These are phyloP conservation scores for Leccinum angustisporum DNA, from an alignment of 1,284 basidiomycete genomes.

Conservation along the genomic window DNA sequence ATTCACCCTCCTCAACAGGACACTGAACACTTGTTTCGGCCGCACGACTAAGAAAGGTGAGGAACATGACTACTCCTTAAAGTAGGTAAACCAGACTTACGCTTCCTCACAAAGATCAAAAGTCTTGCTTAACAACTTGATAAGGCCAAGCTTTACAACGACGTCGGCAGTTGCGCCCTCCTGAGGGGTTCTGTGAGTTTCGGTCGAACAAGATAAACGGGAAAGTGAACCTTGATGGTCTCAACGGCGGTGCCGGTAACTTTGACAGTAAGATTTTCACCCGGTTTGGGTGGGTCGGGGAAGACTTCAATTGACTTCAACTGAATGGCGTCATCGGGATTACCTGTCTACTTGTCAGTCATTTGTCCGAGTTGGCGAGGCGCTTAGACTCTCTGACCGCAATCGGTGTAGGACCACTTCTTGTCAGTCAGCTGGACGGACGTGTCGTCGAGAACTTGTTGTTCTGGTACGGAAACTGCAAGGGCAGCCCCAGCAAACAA, in stretches of 20 bases:
- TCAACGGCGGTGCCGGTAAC: conserved; percentile 63
- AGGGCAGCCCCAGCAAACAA: conserved; percentile 34
- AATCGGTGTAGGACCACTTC: conserved; percentile 56
- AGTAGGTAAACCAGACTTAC: conserved; percentile 51
- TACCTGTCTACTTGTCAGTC: conserved; percentile 40
- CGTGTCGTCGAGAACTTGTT: conserved; percentile 39
- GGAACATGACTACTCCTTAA: neutral
- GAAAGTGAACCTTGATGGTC: conserved; percentile 59
- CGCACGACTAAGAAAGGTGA: conserved; percentile 47
- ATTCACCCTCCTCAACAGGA: conserved; percentile 70
- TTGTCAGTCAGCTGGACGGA: conserved; percentile 39
- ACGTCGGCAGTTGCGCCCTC: conserved; percentile 91
- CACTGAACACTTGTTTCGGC: conserved; percentile 75
- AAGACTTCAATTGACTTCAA: conserved; percentile 66
- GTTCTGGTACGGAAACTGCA: conserved; percentile 38
- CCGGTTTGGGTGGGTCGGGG: conserved; percentile 85
- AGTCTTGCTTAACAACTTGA: conserved; percentile 78
- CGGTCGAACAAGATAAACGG: neutral
- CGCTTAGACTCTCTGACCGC: conserved; percentile 53
- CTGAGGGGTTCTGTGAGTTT: conserved; percentile 42
- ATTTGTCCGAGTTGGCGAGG: neutral
- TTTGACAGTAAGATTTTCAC: conserved; percentile 78
- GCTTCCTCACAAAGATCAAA: conserved; percentile 93
- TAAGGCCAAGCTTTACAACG: conserved; percentile 82
- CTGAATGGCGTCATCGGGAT: conserved; percentile 47